Base-by-base conservation (phyloP, 2,329 filamentous ascomycete genomes). In the Podosphaera leucotricha region DNA sequence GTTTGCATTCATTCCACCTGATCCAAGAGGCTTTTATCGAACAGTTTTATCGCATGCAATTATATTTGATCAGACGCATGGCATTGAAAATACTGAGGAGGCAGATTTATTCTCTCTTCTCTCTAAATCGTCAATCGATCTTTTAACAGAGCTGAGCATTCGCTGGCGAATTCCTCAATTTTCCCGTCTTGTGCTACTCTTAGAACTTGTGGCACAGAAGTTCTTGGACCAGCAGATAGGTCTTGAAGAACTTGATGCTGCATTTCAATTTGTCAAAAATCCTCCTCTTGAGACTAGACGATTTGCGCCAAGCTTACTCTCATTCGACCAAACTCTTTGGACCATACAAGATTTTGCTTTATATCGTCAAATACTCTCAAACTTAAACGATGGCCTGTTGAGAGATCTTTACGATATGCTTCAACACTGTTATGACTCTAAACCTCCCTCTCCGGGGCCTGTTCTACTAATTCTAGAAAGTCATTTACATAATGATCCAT, bases 151-250 rank as follows among this genome's bases (percentile, higher is more conserved):
- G 59, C 69, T 94, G 46, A 82, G 79, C 47, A 65, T 84, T 49
- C 75, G 86, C 54, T 98, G 90, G 90, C 77, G 90, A 42, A 70
- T 98, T 48, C 85, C 87, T 2, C 76, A 79, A 50, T 84, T 77
- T 55, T 83, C 84, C 2, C 73, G 85, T 38, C 68, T 84, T 43
- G 75, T 92, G 5, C 62, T 87, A 5, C 77, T 93, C 53, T 63
- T 95, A 30, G 90, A 95, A 62, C 80, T 92, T 45, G 71, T 84
- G 6, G 71, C 78, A 19, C 79, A 85, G 54, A 90, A 90, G 59
- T 95, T 85, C 56, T 64, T 84, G 39, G 80, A 92, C 51, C 76
- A 82, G 50, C 80, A 92, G 54, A 75, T 93, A 46, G 71, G 72
- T 13, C 71, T 90, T 11, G 77, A 87, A 52, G 85, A 82, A 42